Evolutionary conservation across 1,284 basidiomycete species (phyloP).

Genomic region (Pyrrhoderma noxium): DNA sequence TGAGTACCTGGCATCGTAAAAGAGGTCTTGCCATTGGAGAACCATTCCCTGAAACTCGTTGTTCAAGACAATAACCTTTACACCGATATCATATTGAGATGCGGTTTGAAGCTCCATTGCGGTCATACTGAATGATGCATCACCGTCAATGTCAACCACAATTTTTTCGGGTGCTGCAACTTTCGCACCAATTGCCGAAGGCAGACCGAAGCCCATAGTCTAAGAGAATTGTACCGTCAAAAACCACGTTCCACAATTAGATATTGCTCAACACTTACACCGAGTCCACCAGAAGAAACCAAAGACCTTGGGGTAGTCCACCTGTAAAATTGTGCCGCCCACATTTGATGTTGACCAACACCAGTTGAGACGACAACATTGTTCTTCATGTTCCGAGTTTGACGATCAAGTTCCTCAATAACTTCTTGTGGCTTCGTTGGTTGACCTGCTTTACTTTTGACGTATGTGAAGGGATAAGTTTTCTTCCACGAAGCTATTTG

Average conservation of each 20-base stretch:
- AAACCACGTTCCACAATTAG: conserved; percentile 13
- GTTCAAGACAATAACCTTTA: conserved; percentile 87
- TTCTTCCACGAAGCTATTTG: conserved; percentile 84
- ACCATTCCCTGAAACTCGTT: conserved; percentile 99
- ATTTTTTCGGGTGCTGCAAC: conserved; percentile 91
- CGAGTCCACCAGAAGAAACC: conserved; percentile 96
- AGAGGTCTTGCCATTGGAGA: conserved; percentile 98
- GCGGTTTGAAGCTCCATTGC: conserved; percentile 98
- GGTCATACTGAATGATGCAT: conserved; percentile 98
- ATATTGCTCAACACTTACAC: conserved; percentile 44
- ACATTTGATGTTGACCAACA: conserved; percentile 99
- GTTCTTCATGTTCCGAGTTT: conserved; percentile 73
- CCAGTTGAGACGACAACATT: conserved; percentile 88
- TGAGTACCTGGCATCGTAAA: conserved; percentile 92
- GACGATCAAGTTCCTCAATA: conserved; percentile 82
- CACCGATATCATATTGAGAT: conserved; percentile 85
- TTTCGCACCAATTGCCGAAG: conserved; percentile 92
- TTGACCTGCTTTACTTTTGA: conserved; percentile 54
- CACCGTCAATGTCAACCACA: conserved; percentile 95
- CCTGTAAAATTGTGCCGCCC: conserved; percentile 92
- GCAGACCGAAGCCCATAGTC: conserved; percentile 98
- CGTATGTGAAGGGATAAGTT: conserved; percentile 87
- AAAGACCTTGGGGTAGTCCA: conserved; percentile 86
- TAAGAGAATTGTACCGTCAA: conserved; percentile 26
- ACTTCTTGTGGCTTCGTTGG: conserved; percentile 96